Percentiles rank a stretch among this genome's conserved stretches.
Conservation (phyloP, 2,329 filamentous ascomycete genomes). For the Xylariaceae sp. region DNA sequence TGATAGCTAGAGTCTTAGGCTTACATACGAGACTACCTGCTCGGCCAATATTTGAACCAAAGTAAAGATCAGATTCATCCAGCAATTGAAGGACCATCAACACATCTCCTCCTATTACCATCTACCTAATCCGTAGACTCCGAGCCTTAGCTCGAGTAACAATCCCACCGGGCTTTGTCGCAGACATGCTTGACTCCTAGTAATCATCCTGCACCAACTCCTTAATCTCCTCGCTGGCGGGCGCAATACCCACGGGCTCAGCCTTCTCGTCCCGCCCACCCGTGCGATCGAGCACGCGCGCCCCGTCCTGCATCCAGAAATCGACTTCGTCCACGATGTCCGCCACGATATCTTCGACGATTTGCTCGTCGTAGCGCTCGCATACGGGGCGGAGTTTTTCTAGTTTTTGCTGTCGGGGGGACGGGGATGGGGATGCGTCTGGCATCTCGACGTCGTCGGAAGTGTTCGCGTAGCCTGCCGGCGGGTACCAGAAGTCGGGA, state of each 20-base stretch:
- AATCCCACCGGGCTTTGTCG: no score
- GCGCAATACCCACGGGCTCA: slow-evolving; percentile 38
- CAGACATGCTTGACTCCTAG: background rate
- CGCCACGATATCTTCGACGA: slow-evolving; percentile 88
- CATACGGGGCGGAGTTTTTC: slow-evolving; percentile 55
- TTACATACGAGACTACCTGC: no score
- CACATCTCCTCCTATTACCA: no score
- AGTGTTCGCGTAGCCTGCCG: slow-evolving; percentile 32
- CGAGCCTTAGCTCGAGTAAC: no score
- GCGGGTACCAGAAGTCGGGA: slow-evolving; percentile 85
- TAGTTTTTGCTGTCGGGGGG: slow-evolving; percentile 12
- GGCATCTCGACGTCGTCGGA: slow-evolving; percentile 46
- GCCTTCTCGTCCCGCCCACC: slow-evolving; percentile 41
- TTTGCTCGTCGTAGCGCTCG: slow-evolving; percentile 85
- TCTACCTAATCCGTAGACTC: no score
- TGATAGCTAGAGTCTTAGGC: no score
- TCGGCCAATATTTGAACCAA: no score
- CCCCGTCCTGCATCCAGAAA: slow-evolving; percentile 71
- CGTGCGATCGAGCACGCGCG: slow-evolving; percentile 43
- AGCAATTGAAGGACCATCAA: no score
- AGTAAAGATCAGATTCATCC: no score
- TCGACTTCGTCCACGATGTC: slow-evolving; percentile 94
- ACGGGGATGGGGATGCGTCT: slow-evolving; percentile 23
- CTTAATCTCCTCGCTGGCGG: slow-evolving; percentile 55
- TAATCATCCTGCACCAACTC: slow-evolving; percentile 60